A percentile compares a stretch with the other conserved stretches of the same genome.
Evolutionary conservation across 1,284 basidiomycete species (phyloP).

Genomic region (Puccinia triticina): DNA sequence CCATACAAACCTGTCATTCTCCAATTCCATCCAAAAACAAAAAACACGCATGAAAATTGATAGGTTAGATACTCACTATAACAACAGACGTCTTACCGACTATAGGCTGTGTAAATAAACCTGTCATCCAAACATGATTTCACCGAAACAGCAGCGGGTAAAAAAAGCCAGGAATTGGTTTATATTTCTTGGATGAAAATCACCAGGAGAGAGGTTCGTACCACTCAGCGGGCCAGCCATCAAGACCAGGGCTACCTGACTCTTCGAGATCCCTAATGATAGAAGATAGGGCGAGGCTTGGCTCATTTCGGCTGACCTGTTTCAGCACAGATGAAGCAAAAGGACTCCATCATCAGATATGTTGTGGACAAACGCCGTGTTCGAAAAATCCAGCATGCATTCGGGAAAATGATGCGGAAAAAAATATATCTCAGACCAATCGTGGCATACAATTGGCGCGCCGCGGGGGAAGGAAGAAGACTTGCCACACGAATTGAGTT

Average conservation of each 20-base stretch:
- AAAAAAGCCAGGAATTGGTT: background rate
- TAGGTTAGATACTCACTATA: conserved; percentile 55
- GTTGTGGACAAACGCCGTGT: too few relatives aligned
- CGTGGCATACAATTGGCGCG: background rate
- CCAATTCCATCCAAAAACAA: conserved; percentile 26
- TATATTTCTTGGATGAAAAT: background rate
- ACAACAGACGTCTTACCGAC: conserved; percentile 54
- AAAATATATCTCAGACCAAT: background rate
- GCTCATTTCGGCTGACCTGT: conserved; percentile 58
- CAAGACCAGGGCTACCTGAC: conserved; percentile 58
- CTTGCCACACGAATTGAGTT: conserved; percentile 20
- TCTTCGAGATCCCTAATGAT: conserved; percentile 58
- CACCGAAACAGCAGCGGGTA: background rate
- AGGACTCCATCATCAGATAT: too few relatives aligned
- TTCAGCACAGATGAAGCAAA: background rate
- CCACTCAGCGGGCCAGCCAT: conserved; percentile 59
- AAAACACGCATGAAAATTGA: conserved; percentile 55
- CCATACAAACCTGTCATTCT: conserved; percentile 56
- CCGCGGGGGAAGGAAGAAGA: background rate
- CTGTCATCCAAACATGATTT: conserved; percentile 14
- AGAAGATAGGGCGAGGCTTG: conserved; percentile 60
- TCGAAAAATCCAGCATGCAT: background rate
- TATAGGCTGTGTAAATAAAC: conserved; percentile 57
- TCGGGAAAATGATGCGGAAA: background rate
- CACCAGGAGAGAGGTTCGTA: conserved; percentile 20